Conservation (phyloP, 1,284 basidiomycete genomes). For the Meira miltonrushii region DNA sequence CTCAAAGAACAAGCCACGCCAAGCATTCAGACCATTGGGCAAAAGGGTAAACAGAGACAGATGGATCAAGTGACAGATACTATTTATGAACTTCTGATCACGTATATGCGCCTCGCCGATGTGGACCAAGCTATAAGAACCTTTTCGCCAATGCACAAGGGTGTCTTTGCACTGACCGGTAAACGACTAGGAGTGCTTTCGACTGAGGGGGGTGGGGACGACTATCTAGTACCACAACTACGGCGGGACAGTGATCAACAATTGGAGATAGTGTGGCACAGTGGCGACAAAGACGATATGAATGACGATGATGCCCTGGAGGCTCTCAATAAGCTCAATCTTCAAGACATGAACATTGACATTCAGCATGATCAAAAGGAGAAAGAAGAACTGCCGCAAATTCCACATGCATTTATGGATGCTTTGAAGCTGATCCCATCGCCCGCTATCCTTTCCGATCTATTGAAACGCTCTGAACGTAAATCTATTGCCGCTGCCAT, state of each 20-base stretch:
- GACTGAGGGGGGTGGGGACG: not conserved
- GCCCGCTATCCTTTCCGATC: conserved; percentile 3
- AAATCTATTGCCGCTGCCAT: not conserved
- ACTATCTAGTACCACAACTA: not conserved
- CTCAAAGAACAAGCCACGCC: not conserved
- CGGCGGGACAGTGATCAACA: not conserved
- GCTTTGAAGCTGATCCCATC: conserved; percentile 5
- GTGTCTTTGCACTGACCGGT: not conserved
- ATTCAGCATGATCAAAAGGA: not conserved
- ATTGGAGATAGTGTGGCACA: not conserved
- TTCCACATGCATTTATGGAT: not conserved
- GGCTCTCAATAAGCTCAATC: not conserved
- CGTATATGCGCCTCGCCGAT: conserved; percentile 33
- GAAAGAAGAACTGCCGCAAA: not conserved
- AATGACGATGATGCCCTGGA: not conserved
- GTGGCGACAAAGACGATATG: not conserved
- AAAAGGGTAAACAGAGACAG: not conserved
- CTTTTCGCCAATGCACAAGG: not conserved
- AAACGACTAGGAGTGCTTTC: not conserved
- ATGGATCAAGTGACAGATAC: not conserved
- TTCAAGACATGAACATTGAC: not conserved
- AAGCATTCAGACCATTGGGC: not conserved
- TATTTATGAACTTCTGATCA: conserved; percentile 24
- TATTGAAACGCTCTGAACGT: not conserved
- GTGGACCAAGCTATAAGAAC: conserved; percentile 15